Evolutionary conservation across 106 monocot species (phyloP).

Genomic region (Dendrobium officinale): DNA sequence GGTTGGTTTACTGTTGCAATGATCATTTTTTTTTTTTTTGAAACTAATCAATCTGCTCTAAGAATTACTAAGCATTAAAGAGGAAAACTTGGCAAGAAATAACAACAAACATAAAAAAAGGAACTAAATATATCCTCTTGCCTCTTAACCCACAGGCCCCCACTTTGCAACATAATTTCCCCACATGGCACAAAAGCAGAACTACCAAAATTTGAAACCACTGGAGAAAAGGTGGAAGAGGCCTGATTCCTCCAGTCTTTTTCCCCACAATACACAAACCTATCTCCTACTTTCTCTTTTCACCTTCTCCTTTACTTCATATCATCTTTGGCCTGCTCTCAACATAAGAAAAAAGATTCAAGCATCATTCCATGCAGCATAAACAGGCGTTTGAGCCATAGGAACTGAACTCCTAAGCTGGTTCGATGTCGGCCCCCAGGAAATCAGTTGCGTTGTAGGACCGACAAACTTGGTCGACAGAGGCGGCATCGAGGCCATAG

Average conservation of each 20-base stretch:
- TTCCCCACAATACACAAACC: slow-evolving; percentile 1
- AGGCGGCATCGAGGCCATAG: background rate
- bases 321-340: background rate
- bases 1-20: no score
- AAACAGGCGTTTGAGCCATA: slow-evolving; percentile 7
- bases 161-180: background rate
- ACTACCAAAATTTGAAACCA: slow-evolving; percentile 5
- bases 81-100: background rate
- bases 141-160: slow-evolving; percentile 3
- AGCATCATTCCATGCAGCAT: slow-evolving; percentile 18
- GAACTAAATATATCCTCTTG: background rate
- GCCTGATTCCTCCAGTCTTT: slow-evolving; percentile 3
- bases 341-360: slow-evolving; percentile 1
- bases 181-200: slow-evolving; percentile 7
- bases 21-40: no score
- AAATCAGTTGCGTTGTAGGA: background rate
- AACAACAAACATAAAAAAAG: background rate
- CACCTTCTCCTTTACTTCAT: background rate
- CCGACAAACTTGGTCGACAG: background rate
- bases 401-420: slow-evolving; percentile 1
- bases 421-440: background rate
- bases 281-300: background rate
- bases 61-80: background rate
- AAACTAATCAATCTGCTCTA: background rate
- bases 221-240: background rate